Conservation (phyloP, 371 early-diverging fungal genomes). For the Blakeslea trispora region DNA sequence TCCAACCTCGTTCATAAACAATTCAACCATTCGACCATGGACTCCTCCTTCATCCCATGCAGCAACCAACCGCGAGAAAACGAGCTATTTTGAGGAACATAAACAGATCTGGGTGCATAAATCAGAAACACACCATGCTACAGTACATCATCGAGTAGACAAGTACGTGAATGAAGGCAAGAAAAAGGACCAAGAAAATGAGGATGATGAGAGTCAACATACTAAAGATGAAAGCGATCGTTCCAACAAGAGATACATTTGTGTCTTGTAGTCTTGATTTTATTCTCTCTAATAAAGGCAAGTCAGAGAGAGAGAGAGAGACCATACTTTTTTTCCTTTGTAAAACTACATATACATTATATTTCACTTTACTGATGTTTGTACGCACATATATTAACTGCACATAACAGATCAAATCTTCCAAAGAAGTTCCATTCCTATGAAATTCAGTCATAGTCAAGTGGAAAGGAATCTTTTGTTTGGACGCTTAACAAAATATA, state of each 20-base stretch:
- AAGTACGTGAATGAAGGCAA: too few relatives aligned
- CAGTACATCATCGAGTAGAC: not conserved
- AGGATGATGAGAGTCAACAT: constrained; percentile 6
- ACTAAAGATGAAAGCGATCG: not conserved
- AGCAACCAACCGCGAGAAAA: constrained; percentile 1
- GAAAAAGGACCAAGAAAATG: not conserved
- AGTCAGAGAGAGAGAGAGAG: not conserved
- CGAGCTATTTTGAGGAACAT: not conserved
- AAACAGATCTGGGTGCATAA: not conserved
- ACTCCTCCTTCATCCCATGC: constrained; percentile 3
- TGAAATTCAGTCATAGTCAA: too few relatives aligned
- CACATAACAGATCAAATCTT: too few relatives aligned
- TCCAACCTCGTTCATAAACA: not conserved
- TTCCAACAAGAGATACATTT: constrained; percentile 6
- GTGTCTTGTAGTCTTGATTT: too few relatives aligned
- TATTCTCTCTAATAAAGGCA: too few relatives aligned
- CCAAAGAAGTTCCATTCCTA: too few relatives aligned
- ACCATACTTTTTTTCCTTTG: not conserved
- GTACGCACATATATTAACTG: too few relatives aligned
- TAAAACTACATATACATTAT: too few relatives aligned
- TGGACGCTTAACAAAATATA: too few relatives aligned
- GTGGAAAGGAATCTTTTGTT: too few relatives aligned
- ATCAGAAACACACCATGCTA: constrained; percentile 12
- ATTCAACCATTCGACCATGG: constrained; percentile 8
- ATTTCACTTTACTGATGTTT: too few relatives aligned